phyloP scores from a whole-genome alignment of 768 basidiomycete species.

The Leccinum variicolor region DNA sequence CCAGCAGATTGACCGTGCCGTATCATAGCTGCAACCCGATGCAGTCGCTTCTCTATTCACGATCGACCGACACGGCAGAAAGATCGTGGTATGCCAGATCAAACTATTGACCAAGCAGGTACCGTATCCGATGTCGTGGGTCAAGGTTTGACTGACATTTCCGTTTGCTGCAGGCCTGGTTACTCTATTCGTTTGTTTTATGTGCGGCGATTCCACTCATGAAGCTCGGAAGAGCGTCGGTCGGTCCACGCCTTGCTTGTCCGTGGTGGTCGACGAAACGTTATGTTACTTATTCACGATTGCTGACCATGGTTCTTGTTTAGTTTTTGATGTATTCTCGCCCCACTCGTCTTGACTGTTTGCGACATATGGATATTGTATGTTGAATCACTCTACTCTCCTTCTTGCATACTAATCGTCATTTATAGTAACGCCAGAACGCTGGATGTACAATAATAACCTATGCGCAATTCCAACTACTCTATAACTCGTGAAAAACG shows the following conservation, averaged over 20 bases:
- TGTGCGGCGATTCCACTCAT: not conserved
- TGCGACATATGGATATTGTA: not conserved
- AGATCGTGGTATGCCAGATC: conserved; percentile 29
- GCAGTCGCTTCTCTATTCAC: conserved; percentile 29
- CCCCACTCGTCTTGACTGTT: not conserved
- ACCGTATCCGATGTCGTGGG: conserved; percentile 20
- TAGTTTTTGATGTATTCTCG: not conserved
- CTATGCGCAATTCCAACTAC: not conserved
- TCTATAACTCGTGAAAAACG: not conserved
- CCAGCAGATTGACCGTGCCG: conserved; percentile 20
- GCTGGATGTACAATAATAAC: conserved; percentile 2
- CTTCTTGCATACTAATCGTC: not conserved
- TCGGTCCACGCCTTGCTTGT: not conserved
- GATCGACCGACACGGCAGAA: conserved; percentile 5
- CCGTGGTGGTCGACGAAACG: not conserved
- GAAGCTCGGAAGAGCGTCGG: not conserved
- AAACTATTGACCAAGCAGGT: conserved; percentile 27
- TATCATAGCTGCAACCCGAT: conserved; percentile 25
- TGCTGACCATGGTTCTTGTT: not conserved
- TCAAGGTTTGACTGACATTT: conserved; percentile 16
- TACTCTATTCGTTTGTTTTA: not conserved
- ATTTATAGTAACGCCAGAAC: not conserved
- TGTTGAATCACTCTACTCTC: not conserved
- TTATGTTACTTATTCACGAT: not conserved
- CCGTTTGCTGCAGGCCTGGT: conserved; percentile 6